A percentile compares a stretch with the other conserved stretches of the same genome.
phyloP scores from a whole-genome alignment of 805 yeast species.

The Candida schatavii region DNA sequence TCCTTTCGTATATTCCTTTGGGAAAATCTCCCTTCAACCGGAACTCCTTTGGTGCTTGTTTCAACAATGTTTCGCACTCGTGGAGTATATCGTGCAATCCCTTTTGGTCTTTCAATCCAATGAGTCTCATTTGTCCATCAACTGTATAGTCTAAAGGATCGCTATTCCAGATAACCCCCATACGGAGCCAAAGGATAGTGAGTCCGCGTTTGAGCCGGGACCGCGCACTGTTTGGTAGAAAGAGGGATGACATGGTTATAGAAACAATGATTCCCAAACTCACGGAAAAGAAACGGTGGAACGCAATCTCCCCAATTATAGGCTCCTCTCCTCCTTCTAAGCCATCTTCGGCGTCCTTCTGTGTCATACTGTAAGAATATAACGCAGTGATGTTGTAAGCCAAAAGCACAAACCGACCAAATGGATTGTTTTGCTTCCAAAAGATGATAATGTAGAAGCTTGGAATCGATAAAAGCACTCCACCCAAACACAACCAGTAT shows the following conservation, averaged over 20 bases:
- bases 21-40: slow-evolving; percentile 76
- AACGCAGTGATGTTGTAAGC: slow-evolving; percentile 78
- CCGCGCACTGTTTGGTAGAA: slow-evolving; percentile 77
- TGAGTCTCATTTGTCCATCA: slow-evolving; percentile 19
- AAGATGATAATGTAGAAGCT: slow-evolving; percentile 58
- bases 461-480: slow-evolving; percentile 46
- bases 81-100: slow-evolving; percentile 53
- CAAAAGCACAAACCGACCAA: slow-evolving; percentile 66
- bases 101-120: slow-evolving; percentile 45
- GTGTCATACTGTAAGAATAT: slow-evolving; percentile 67
- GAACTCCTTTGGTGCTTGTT: slow-evolving; percentile 73
- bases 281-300: slow-evolving; percentile 74
- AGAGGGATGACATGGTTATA: slow-evolving; percentile 57
- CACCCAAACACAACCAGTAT: slow-evolving; percentile 47
- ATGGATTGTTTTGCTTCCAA: slow-evolving; percentile 64
- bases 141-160: slow-evolving; percentile 57
- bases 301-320: slow-evolving; percentile 67
- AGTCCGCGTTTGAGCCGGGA: slow-evolving; percentile 61
- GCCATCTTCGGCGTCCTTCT: slow-evolving; percentile 52
- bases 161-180: slow-evolving; percentile 79
- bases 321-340: slow-evolving; percentile 73
- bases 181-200: slow-evolving; percentile 69
- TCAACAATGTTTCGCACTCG: slow-evolving; percentile 57
- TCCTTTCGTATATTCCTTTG: slow-evolving; percentile 42
- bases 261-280: slow-evolving; percentile 78